Conservation (phyloP, 352 stramenopile genomes). For the Pythium sukuiense region DNA sequence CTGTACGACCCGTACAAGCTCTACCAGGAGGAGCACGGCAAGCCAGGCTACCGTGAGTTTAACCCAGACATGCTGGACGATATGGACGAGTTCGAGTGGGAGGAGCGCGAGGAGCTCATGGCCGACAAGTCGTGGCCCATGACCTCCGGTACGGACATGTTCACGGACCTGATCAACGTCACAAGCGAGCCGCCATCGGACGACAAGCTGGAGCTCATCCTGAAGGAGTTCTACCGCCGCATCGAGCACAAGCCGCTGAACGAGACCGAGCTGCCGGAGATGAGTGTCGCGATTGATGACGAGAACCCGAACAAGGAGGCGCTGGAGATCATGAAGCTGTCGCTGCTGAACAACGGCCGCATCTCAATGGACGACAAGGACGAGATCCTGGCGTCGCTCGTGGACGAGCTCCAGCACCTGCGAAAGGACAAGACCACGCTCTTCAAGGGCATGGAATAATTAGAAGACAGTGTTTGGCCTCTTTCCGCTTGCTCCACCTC, state of each 20-base stretch:
- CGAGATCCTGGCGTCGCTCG: constrained; percentile 75
- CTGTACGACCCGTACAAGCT: constrained; percentile 84
- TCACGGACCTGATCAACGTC: constrained; percentile 82
- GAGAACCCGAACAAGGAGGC: constrained; percentile 78
- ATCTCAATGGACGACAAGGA: constrained; percentile 90
- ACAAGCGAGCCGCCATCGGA: constrained; percentile 45
- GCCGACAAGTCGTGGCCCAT: constrained; percentile 87
- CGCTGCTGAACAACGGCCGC: constrained; percentile 86
- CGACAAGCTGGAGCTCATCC: constrained; percentile 69
- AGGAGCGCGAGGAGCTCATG: constrained; percentile 81
- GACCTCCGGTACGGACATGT: constrained; percentile 78
- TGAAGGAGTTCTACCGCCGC: constrained; percentile 71
- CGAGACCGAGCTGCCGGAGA: constrained; percentile 70
- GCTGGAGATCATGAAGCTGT: constrained; percentile 89
- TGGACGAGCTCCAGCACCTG: constrained; percentile 82
- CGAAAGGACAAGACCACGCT: constrained; percentile 85
- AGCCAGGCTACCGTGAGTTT: constrained; percentile 78
- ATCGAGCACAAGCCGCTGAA: constrained; percentile 77
- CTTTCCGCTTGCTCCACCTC: not conserved
- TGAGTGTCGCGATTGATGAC: constrained; percentile 61
- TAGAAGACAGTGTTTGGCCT: constrained; percentile 16
- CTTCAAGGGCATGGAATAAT: constrained; percentile 72
- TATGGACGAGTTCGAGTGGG: constrained; percentile 66
- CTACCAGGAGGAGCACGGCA: constrained; percentile 73
- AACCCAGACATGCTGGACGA: constrained; percentile 65